phyloP scores from a whole-genome alignment of 2,329 filamentous ascomycete species.

The Trichoderma atrobrunneum region DNA sequence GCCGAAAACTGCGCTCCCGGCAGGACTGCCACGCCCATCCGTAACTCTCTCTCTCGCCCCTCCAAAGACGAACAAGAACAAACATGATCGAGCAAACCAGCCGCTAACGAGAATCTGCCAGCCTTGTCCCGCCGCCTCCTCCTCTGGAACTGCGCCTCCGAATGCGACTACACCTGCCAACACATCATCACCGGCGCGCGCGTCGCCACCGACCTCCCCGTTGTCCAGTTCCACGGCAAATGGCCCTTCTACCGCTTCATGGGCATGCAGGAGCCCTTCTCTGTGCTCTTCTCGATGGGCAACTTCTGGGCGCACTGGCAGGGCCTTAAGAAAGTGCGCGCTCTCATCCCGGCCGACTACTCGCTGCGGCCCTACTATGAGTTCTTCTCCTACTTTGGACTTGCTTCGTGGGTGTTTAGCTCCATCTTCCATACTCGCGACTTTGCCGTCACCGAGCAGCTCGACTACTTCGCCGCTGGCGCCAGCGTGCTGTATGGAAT shows the following conservation, averaged over 20 bases:
- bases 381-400: constrained; percentile 73
- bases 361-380: constrained; percentile 78
- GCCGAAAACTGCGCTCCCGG: constrained; percentile 72
- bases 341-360: constrained; percentile 69
- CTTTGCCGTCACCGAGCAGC: constrained; percentile 79
- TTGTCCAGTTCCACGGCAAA: constrained; percentile 97
- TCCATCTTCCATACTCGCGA: constrained; percentile 92
- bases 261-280: constrained; percentile 93
- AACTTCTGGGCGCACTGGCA: constrained; percentile 84
- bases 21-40: constrained; percentile 59
- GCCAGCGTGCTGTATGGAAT: constrained; percentile 87
- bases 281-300: constrained; percentile 86
- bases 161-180: constrained; percentile 98
- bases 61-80: neutral
- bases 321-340: constrained; percentile 69
- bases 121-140: constrained; percentile 82
- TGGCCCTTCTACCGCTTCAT: constrained; percentile 93
- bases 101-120: constrained; percentile 37
- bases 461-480: constrained; percentile 95
- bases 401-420: constrained; percentile 82
- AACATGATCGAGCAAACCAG: neutral
- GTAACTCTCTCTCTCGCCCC: constrained; percentile 41
- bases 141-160: constrained; percentile 85
- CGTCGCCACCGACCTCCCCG: constrained; percentile 59
- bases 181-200: constrained; percentile 80